A percentile compares a stretch with the other conserved stretches of the same genome.
phyloP scores from a whole-genome alignment of 768 basidiomycete species.

The Pisolithus orientalis region DNA sequence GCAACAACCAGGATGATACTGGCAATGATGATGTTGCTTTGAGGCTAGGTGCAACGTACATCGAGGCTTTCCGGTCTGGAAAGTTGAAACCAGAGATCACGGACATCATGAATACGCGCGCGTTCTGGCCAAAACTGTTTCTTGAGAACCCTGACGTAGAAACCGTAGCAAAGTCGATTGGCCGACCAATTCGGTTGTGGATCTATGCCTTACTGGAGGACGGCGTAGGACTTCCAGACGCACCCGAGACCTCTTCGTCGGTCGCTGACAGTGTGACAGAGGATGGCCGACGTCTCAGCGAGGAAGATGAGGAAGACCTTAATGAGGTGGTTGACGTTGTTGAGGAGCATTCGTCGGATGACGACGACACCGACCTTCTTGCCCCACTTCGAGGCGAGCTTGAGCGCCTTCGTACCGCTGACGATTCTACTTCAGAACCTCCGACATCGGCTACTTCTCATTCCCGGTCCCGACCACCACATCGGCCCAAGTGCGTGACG shows the following conservation, averaged over 20 bases:
- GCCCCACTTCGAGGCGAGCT: slow-evolving; percentile 67
- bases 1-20: slow-evolving; percentile 10
- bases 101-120: slow-evolving; percentile 55
- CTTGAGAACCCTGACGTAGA: slow-evolving; percentile 75
- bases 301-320: slow-evolving; percentile 41
- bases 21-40: slow-evolving; percentile 8
- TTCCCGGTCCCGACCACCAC: slow-evolving; percentile 20
- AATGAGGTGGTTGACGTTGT: slow-evolving; percentile 66
- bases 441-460: slow-evolving; percentile 29
- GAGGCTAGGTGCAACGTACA: slow-evolving; percentile 44
- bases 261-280: too few species aligned
- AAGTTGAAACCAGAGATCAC: slow-evolving; percentile 49
- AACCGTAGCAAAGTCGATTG: slow-evolving; percentile 56
- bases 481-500: slow-evolving; percentile 23
- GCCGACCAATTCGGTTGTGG: slow-evolving; percentile 58
- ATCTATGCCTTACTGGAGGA: slow-evolving; percentile 64
- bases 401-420: slow-evolving; percentile 46
- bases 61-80: slow-evolving; percentile 60
- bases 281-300: slow-evolving; percentile 8
- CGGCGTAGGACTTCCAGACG: slow-evolving; percentile 52
- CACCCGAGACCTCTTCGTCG: slow-evolving; percentile 3
- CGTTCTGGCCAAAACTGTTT: slow-evolving; percentile 68
- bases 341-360: slow-evolving; percentile 50
- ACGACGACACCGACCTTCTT: slow-evolving; percentile 43
- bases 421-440: slow-evolving; percentile 23